Base-by-base conservation (phyloP, 805 yeast genomes). In the Yamadazyma paraphyllophila region DNA sequence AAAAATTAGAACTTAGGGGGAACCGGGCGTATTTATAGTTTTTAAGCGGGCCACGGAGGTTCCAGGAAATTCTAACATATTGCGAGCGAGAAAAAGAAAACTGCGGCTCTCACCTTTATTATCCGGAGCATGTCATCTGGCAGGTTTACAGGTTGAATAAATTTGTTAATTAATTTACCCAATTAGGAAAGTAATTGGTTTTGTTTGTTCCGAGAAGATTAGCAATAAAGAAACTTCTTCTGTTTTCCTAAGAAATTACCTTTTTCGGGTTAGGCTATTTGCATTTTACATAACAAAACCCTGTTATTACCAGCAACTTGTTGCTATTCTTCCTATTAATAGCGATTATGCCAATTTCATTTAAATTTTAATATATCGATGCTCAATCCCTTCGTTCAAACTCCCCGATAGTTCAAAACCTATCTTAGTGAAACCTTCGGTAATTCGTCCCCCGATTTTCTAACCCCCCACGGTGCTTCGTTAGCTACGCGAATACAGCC, bases 121-220 rank as follows among this genome's bases (percentile, higher is more conserved):
- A 37, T 12, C 41, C 14, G 33, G 36, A 29, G 11, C 20, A 26
- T 32, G 9, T 9, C 42, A 24, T 32, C 36, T 24, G 37, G 31
- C 36, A 40, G 27, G 24, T 37, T 36, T 37, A 26, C 41, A 37
- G 43, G 39, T 33, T 44, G 13, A 41, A 26, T 33, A 29, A 25
- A 25, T 30, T 32, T 36, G 50, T 33, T 40, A 27, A 34, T 44
- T 47, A 44, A 39, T 39, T 44, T 36, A 27, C 42, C 46, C 20
- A 41, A 14, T 36, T 36, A 37, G 41, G 47, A 26, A 46, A 42
- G 24, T 20, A 4, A 20, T 20, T 20, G 24, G 6, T 3, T 20
- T 4, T 20, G 24, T 20, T 36, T 14, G 5, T 24, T 15, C 39
- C 39, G 39, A 30, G 14, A 33, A 6, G 24, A 24, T 17, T 15